Base-by-base conservation (phyloP, 2,329 filamentous ascomycete species). In the Amylocarpus encephaloides region DNA sequence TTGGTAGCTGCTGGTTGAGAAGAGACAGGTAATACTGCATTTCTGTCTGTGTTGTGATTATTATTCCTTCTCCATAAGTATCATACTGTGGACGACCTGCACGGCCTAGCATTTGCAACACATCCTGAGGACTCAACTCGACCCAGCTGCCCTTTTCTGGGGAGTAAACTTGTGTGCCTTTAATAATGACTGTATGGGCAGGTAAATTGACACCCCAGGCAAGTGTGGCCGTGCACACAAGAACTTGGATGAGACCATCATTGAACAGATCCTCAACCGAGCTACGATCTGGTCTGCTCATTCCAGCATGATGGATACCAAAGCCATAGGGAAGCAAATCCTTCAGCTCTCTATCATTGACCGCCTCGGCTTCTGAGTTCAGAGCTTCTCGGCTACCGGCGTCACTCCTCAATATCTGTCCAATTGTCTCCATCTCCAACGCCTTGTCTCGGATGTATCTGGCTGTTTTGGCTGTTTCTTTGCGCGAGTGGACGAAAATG, bases 91-190 rank as follows among this genome's bases (percentile, higher is more conserved):
- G 93, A 59, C 93, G 83, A 66, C 93, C 93, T 48, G 93, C 94
- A 77, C 93, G 90, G 64, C 93, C 93, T 63, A 98, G 82, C 94
- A 98, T 98, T 68, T 98, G 93, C 45, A 98, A 76, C 33, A 98
- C 92, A 71, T 98, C 93, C 67, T 98, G 93, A 11, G 93, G 93
- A 64, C 91, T 96, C 48, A 98, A 72, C 67, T 98, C 94, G 16
- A 98, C 91, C 92, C 93, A 98, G 68, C 88, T 93, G 73, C 93
- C 93, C 73, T 96, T 97, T 67, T 98, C 93, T 0, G 93, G 93
- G 0, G 93, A 97, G 71, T 98, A 98, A 16, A 98, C 86, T 65
- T 95, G 90, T 1, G 93, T 98, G 49, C 93, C 93, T 71, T 98
- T 98, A 74, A 98, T 98, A 65, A 98, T 92, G 64, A 98, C 93